Evolutionary conservation across 257 asterid genomes (phyloP).

Genomic region (Paulownia fortunei): DNA sequence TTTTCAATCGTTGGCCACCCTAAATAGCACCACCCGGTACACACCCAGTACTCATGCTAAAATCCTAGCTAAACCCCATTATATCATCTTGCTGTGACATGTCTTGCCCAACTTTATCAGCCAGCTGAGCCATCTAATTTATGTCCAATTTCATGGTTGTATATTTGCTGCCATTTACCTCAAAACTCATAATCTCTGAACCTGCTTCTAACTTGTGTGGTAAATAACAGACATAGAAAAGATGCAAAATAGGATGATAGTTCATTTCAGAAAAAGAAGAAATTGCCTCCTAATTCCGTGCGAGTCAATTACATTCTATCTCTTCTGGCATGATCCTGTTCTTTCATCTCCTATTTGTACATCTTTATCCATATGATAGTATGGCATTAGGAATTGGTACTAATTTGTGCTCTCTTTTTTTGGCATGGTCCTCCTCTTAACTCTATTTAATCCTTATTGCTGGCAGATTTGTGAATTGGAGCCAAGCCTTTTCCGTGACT

Average conservation of each 20-base stretch:
- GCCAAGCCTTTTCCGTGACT: constrained; percentile 75
- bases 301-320: background rate
- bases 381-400: background rate
- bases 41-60: no score
- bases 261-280: background rate
- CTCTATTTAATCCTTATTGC: background rate
- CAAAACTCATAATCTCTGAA: background rate
- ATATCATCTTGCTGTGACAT: no score
- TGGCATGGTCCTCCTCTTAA: background rate
- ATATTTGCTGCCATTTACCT: background rate
- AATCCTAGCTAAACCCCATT: no score
- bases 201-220: background rate
- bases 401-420: background rate
- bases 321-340: background rate
- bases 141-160: background rate
- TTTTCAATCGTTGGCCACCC: no score
- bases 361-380: background rate
- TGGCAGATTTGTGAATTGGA: constrained; percentile 82
- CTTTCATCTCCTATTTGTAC: background rate
- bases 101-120: no score
- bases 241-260: background rate
- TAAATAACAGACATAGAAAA: background rate
- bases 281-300: background rate
- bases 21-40: no score
- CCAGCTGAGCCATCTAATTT: background rate